Base-by-base conservation (phyloP, 805 yeast species). In the Metschnikowia corniflorae region DNA sequence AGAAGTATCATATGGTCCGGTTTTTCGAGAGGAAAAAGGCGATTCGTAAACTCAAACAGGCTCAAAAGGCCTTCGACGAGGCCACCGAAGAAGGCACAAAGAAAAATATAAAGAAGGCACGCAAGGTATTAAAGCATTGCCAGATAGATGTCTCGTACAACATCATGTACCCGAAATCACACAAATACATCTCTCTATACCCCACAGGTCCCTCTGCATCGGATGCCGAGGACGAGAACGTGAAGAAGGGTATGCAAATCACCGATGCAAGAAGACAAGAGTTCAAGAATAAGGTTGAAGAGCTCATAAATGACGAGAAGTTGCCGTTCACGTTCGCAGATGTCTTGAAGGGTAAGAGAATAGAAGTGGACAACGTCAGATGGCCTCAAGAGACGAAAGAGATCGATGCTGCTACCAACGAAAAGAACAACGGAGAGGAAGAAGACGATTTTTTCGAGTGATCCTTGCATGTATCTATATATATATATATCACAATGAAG, bases 1-100 rank as follows among this genome's bases (percentile, higher is more conserved):
- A 79, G 48, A 85, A 82, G 62, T 93, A 93, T 58, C 96, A 87
- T 56, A 88, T 87, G 89, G 87, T 93, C 32, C 75, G 91, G 47
- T 93, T 93, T 56, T 86, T 93, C 44, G 97, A 89, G 60, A 78
- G 74, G 54, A 86, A 87, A 64, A 89, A 88, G 70, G 93, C 96
- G 0, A 49, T 77, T 17, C 74, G 95, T 54, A 75, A 68, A 40
- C 77, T 85, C 53, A 83, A 81, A 46, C 72, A 66, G 37, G 75
- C 77, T 2, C 54, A 50, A 31, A 69, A 65, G 29, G 54, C 58
- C 9, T 45, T 65, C 21, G 64, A 62, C 6, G 70, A 63, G 19
- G 63, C 62, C 16, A 34, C 54, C 21, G 52, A 58, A 34, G 50
- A 57, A 7, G 67, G 55, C 10, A 65, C 57, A 15, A 60, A 58